Evolutionary conservation across 441 rosid genomes (phyloP).

Genomic region (Croton laevigatus): DNA sequence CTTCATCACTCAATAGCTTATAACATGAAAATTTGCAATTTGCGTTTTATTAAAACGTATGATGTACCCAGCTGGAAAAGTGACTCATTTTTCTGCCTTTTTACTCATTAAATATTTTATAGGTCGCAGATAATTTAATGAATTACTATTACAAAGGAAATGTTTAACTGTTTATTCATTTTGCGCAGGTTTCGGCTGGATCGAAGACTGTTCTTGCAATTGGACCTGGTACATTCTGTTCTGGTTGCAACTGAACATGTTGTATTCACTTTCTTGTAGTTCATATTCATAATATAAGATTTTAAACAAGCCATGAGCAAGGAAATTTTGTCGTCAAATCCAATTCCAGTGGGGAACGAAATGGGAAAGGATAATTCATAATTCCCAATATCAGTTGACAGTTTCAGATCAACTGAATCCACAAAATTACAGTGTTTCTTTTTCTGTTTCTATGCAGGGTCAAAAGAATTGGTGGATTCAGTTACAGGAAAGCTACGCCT

Average conservation of each 20-base stretch:
- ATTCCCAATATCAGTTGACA: background rate
- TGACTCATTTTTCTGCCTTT: background rate
- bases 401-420: background rate
- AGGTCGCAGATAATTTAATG: conserved; percentile 1
- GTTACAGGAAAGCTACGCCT: conserved; percentile 68
- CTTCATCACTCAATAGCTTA: background rate
- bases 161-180: background rate
- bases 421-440: background rate
- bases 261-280: background rate
- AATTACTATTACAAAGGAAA: background rate
- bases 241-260: background rate
- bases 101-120: background rate
- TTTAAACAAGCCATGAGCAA: background rate
- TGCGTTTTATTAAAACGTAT: too few species aligned
- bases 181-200: conserved; percentile 62
- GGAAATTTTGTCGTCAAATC: background rate
- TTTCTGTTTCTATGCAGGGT: conserved; percentile 44
- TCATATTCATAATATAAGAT: too few species aligned
- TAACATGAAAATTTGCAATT: background rate
- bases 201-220: conserved; percentile 82
- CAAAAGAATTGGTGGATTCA: conserved; percentile 61
- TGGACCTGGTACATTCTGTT: conserved; percentile 62
- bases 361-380: background rate
- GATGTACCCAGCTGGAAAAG: background rate
- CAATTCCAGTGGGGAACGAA: background rate